A percentile compares a stretch with the other conserved stretches of the same genome.
Conservation (phyloP, 73 alveolate genomes). For the Symbiodinium natans region DNA sequence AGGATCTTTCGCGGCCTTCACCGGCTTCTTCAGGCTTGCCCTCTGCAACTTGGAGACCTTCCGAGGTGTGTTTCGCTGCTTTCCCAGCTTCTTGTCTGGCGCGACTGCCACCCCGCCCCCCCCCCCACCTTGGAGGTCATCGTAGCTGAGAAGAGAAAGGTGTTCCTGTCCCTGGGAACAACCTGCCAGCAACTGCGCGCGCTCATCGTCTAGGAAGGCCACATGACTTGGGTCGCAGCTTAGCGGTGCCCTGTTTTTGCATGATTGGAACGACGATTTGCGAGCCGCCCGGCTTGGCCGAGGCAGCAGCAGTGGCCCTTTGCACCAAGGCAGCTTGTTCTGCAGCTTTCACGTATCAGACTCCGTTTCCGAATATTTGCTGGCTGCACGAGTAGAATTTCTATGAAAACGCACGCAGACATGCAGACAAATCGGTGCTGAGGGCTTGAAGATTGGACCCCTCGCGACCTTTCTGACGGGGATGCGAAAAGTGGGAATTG, state of each 20-base stretch:
- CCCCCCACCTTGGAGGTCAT: constrained; percentile 99
- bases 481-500: too few species aligned
- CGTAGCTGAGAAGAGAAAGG: constrained; percentile 99
- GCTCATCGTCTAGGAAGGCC: constrained; percentile 35
- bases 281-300: background rate
- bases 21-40: constrained; percentile 98
- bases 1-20: constrained; percentile 93
- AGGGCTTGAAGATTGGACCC: too few species aligned
- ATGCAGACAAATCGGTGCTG: too few species aligned
- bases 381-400: too few species aligned
- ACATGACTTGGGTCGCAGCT: background rate
- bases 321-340: too few species aligned
- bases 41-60: constrained; percentile 96
- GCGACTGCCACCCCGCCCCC: too few species aligned
- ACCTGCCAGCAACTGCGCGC: constrained; percentile 74
- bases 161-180: constrained; percentile 97
- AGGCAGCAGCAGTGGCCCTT: background rate
- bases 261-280: too few species aligned
- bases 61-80: background rate
- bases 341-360: too few species aligned
- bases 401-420: too few species aligned
- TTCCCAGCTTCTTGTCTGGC: too few species aligned
- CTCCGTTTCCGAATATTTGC: too few species aligned
- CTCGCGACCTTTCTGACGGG: too few species aligned
- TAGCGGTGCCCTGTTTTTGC: background rate